These are phyloP conservation scores for Monsonia emarginata DNA, from an alignment of 441 rosid species.

Conservation along the genomic window DNA sequence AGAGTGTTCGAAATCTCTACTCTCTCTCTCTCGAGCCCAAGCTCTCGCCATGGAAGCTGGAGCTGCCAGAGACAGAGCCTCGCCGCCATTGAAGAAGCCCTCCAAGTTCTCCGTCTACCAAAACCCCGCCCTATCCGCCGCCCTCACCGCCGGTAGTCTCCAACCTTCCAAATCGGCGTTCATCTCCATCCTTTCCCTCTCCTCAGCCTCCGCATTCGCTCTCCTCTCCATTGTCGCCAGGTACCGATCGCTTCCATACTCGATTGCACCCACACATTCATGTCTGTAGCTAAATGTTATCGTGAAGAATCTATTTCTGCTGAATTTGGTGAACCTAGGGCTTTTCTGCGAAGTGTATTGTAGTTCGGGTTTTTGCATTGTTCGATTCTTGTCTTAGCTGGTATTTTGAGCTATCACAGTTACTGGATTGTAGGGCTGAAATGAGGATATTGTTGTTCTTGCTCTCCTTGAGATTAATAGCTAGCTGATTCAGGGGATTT, in stretches of 20 bases:
- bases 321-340: slow-evolving; percentile 4
- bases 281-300: no score
- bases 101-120: slow-evolving; percentile 65
- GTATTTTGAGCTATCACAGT: no score
- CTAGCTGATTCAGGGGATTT: no score
- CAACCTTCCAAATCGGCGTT: slow-evolving; percentile 55
- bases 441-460: no score
- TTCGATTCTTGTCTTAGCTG: no score
- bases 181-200: slow-evolving; percentile 37
- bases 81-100: slow-evolving; percentile 31
- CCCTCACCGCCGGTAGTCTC: slow-evolving; percentile 59
- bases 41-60: slow-evolving; percentile 23
- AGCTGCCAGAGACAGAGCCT: slow-evolving; percentile 21
- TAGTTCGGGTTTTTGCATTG: no score
- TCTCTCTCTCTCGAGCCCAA: neutral
- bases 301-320: neutral
- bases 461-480: no score
- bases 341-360: neutral
- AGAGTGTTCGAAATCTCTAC: no score
- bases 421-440: no score
- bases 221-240: slow-evolving; percentile 44
- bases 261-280: no score
- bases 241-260: slow-evolving; percentile 20
- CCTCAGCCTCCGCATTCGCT: slow-evolving; percentile 49
- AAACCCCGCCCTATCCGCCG: slow-evolving; percentile 65